Evolutionary conservation across 495 filamentous ascomycete species (phyloP).

Genomic region (Eremomyces bilateralis): DNA sequence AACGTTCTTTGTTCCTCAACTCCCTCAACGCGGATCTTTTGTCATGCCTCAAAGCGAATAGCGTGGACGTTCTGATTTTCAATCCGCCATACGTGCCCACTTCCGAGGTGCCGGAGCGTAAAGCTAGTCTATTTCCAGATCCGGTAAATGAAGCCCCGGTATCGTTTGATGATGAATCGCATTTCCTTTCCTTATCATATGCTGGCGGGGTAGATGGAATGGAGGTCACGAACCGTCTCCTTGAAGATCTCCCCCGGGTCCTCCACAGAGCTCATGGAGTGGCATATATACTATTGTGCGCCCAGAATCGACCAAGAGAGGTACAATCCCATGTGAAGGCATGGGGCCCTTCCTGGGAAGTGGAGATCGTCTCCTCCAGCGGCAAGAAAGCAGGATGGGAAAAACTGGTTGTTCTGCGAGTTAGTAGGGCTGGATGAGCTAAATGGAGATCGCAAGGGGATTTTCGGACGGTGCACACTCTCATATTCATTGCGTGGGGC

Average conservation of each 20-base stretch:
- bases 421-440: too few relatives aligned
- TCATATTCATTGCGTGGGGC: too few relatives aligned
- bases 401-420: conserved; percentile 59
- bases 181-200: conserved; percentile 66
- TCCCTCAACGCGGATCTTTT: conserved; percentile 44
- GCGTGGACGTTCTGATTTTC: conserved; percentile 73
- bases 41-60: conserved; percentile 27
- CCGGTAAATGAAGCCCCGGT: conserved; percentile 13
- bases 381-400: conserved; percentile 85
- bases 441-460: too few relatives aligned
- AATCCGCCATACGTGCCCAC: conserved; percentile 95
- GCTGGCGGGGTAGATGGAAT: conserved; percentile 80
- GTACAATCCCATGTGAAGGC: conserved; percentile 42
- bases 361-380: conserved; percentile 60
- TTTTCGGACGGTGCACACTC: too few relatives aligned
- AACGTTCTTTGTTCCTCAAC: too few relatives aligned
- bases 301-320: conserved; percentile 59
- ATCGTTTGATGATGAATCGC: conserved; percentile 47
- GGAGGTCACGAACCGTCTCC: conserved; percentile 65
- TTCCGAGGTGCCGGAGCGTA: conserved; percentile 34
- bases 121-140: too few relatives aligned
- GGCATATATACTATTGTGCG: conserved; percentile 76
- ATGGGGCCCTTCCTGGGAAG: conserved; percentile 41
- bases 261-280: conserved; percentile 43
- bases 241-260: conserved; percentile 39